Conservation (phyloP, 768 basidiomycete species). For the Rhodosporidiobolus odoratus region DNA sequence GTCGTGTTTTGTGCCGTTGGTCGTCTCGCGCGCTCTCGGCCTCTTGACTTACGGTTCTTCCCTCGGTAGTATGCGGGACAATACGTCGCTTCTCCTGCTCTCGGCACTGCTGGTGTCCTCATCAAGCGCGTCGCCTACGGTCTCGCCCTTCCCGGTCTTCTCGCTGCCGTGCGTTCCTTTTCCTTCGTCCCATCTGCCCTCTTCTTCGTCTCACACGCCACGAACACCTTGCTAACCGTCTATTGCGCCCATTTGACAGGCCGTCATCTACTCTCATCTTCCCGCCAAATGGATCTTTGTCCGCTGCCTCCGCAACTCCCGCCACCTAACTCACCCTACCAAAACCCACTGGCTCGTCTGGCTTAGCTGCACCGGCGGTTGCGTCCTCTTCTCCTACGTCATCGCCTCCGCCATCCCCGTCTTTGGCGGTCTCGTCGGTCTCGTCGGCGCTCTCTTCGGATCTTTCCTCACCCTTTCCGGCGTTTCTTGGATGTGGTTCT, state of each 20-base stretch:
- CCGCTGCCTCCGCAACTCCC: conserved; percentile 36
- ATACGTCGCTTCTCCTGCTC: conserved; percentile 43
- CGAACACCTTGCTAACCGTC: neutral
- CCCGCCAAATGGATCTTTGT: conserved; percentile 40
- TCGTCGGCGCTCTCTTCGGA: conserved; percentile 53
- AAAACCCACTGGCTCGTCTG: conserved; percentile 38
- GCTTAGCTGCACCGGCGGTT: conserved; percentile 13
- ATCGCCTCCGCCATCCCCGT: conserved; percentile 38
- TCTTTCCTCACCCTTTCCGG: neutral
- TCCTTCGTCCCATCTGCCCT: conserved; percentile 30
- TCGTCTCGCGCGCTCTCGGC: neutral
- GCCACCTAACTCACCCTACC: conserved; percentile 37
- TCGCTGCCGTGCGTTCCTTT: conserved; percentile 4
- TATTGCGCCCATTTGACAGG: neutral
- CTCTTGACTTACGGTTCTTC: neutral
- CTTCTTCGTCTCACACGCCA: neutral
- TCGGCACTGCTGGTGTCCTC: conserved; percentile 43
- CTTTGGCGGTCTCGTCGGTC: conserved; percentile 44
- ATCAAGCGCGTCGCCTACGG: conserved; percentile 41
- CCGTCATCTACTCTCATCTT: neutral
- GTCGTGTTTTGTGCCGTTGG: neutral
- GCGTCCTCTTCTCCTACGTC: conserved; percentile 37
- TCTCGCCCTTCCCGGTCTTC: conserved; percentile 38
- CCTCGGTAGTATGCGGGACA: conserved; percentile 27
- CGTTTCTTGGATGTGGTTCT: neutral